Evolutionary conservation across 805 yeast genomes (phyloP), one percentile per base, ranked within the genome.

Genomic region (Suhomyces vadensis): DNA sequence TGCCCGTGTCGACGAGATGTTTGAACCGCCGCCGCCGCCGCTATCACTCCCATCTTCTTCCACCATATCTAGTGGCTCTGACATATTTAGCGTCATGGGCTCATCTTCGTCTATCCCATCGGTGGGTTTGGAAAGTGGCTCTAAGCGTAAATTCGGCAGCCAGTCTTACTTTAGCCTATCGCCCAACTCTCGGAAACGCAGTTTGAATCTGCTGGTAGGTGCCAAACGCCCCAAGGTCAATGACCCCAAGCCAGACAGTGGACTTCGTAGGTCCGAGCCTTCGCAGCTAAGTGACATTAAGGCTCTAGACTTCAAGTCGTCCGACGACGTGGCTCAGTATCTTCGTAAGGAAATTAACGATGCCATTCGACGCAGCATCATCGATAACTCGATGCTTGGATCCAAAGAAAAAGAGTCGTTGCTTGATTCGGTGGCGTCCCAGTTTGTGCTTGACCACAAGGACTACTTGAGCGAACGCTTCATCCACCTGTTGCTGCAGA

Each of bases 371-470:
- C 21, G 31, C 9, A 37, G 35, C 20, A 37, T 49, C 16, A 11
- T 42, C 22, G 25, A 21, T 39, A 51, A 51, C 42, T 23, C 16
- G 10, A 11, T 11, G 37, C 27, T 51, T 19, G n/a, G 36, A 19
- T 31, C 35, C 17, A 29, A 39, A 21, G 51, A 49, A 19, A 47
- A 48, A 38, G 26, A 17, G 3, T 35, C 43, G 7, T 25, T 51
- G n/a, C 20, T 51, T 24, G 53, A 51, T 31, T 40, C 45, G 24
- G 39, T 47, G 16, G 26, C 45, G 16, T 44, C 48, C 16, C 55
- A 48, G 37, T 41, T 49, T 20, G 27, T 51, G 6, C 27, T 40
- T 33, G 55, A 51, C 41, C 49, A 51, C 29, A 41, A 42, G 11
- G 49, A 46, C 17, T 21, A 31, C 13, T 43, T 44, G 19, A 47